Base-by-base conservation (phyloP, 1,139 yeast genomes). In the Hansenula lynferdii region DNA sequence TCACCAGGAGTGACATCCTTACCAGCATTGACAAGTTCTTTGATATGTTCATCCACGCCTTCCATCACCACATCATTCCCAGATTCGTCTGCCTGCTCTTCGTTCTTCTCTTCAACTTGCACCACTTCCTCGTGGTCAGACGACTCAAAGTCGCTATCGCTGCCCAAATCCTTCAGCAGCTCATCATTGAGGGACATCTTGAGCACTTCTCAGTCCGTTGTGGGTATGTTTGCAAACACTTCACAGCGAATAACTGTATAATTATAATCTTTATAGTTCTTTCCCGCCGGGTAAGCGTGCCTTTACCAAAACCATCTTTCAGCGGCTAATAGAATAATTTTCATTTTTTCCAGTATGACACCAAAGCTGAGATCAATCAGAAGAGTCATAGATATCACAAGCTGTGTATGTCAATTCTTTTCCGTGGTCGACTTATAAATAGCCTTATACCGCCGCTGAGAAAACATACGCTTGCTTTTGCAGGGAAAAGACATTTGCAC, bases 121-220 rank as follows among this genome's bases (percentile, higher is more conserved):
- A 30, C 41, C 4, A 16, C 39, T 8, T 33, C 39, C 18, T 35
- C 43, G 4, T 26, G 36, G n/a, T 37, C 49, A n/a, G 41, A n/a
- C n/a, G n/a, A 52, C 12, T 39, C 38, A 25, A 39, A 44, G 6
- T 36, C 49, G 19, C 47, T 49, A 29, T 58, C 65, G 18, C 56
- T 50, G 9, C 60, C 64, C 28, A 62, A 38, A 31, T 62, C 67
- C 8, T 50, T 43, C 35, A 58, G 40, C 31, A 60, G 44, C 27
- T 60, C 64, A 14, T 57, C 58, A 8, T 53, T 51, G 20, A 47
- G 21, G 4, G 49, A 32, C 56, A 51, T 51, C 4, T n/a, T 20
- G 18, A n/a, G n/a, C n/a, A n/a, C n/a, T n/a, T n/a, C n/a, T n/a
- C n/a, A n/a, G n/a, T n/a, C n/a, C n/a, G n/a, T n/a, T n/a, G n/a